Conservation (phyloP, 805 yeast genomes). For the Yarrowia divulgata region DNA sequence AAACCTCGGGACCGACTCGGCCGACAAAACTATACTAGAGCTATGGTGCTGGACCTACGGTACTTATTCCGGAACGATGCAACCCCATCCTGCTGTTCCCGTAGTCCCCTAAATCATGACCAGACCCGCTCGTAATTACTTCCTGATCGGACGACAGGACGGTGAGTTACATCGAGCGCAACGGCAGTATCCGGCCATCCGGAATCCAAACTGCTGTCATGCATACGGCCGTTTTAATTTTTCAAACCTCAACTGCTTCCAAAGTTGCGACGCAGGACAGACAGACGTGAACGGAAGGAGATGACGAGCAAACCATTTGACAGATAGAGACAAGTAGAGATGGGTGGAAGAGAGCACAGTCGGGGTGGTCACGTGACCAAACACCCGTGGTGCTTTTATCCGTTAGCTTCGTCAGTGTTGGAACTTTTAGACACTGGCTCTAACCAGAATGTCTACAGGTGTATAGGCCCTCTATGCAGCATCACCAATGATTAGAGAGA, state of each 20-base stretch:
- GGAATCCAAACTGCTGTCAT: background rate
- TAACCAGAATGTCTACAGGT: no score
- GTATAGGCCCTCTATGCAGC: no score
- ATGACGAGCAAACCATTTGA: background rate
- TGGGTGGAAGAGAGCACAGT: background rate
- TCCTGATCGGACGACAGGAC: background rate
- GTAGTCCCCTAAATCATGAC: no score
- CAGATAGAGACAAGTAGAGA: background rate
- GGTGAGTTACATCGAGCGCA: constrained; percentile 5
- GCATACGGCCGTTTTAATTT: constrained; percentile 10
- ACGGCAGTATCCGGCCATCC: constrained; percentile 11
- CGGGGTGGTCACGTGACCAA: no score
- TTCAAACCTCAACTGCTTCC: constrained; percentile 14
- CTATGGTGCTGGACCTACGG: no score
- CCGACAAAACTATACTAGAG: background rate
- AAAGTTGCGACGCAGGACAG: background rate
- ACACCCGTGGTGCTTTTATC: no score
- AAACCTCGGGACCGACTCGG: background rate
- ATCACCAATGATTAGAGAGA: no score
- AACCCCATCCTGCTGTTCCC: background rate
- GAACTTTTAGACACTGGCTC: no score
- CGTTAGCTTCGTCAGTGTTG: no score
- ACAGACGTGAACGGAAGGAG: constrained; percentile 19
- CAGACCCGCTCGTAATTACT: background rate
- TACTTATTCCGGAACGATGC: background rate